Conservation (phyloP, 805 yeast genomes). For the Saccharomycopsis vini region DNA sequence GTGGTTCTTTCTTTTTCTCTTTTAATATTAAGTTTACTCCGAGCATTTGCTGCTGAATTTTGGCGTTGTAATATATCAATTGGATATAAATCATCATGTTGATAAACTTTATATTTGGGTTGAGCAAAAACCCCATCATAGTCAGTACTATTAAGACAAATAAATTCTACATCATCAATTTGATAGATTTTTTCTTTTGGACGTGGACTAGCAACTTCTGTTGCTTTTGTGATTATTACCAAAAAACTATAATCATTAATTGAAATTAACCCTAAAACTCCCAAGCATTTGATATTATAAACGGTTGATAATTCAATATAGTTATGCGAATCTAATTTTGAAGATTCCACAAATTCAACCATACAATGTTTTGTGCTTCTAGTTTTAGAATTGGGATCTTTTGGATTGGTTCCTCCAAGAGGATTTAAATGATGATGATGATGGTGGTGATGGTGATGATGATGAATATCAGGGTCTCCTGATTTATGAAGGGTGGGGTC, state of each 20-base stretch:
- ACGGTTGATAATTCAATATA: conserved; percentile 37
- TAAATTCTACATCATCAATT: conserved; percentile 54
- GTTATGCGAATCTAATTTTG: conserved; percentile 27
- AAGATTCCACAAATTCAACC: conserved; percentile 47
- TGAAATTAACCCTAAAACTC: conserved; percentile 53
- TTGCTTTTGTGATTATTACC: conserved; percentile 47
- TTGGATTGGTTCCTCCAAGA: conserved; percentile 19
- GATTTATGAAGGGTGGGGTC: conserved; percentile 23
- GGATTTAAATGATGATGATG: conserved; percentile 25
- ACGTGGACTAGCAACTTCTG: conserved; percentile 52
- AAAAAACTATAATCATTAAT: conserved; percentile 46
- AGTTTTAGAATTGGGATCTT: conserved; percentile 22
- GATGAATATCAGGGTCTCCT: background rate
- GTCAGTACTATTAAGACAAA: conserved; percentile 49
- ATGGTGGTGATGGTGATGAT: conserved; percentile 23
- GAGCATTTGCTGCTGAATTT: background rate
- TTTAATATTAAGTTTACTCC: too few species aligned
- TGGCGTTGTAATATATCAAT: too few species aligned
- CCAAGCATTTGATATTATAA: conserved; percentile 32
- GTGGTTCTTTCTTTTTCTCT: conserved; percentile 19
- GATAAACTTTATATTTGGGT: conserved; percentile 16
- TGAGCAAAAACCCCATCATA: conserved; percentile 35
- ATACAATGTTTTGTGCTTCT: too few species aligned
- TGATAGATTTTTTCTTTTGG: conserved; percentile 43
- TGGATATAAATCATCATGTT: background rate